Evolutionary conservation across 306 rosid species (phyloP), one percentile per base, ranked within the genome.

Genomic region (Cucurbita pepo): DNA sequence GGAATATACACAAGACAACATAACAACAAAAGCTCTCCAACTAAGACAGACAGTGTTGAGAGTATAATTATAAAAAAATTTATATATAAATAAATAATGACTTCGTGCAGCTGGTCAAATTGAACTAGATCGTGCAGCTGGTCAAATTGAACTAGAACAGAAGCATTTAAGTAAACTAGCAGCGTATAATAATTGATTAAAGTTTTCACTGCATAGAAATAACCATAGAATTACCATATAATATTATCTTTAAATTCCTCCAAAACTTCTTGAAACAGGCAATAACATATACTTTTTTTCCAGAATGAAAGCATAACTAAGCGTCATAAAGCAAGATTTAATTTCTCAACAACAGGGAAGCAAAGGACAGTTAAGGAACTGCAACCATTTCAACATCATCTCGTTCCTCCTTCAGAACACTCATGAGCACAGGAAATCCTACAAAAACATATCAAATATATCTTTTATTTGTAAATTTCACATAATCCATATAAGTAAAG

Each of bases 331-430:
- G 16, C 44, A 13, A 16, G 8, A 72, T 57, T 8, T 43, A 61
- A 40, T 71, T 63, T 34, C 47, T 57, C 73, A 59, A 79, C 30
- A 55, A 60, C 71, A 66, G 44, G 11, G 62, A 63, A 71, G 16
- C 62, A 59, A 48, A 71, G 21, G 64, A 80, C 8, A 69, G 22
- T 71, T 3, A 72, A 34, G 65, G 55, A 44, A 66, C 71, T 69
- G 48, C 67, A 83, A 92, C 98, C 98, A 92, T 92, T 80, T 92
- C 98, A 81, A 87, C 85, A 78, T 90, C 98, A 69, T 92, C 90
- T 9, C 96, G 91, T 69, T 92, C 98, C 85, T 92, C 96, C 80
- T 86, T 92, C 63, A 92, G 75, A 53, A 92, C 86, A 6, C 86
- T 78, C 79, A 88, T 80, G 81, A 90, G 78, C 72, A 92, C 85